Base-by-base conservation (phyloP, 1,139 yeast species). In the Magnusiomyces magnusii region DNA sequence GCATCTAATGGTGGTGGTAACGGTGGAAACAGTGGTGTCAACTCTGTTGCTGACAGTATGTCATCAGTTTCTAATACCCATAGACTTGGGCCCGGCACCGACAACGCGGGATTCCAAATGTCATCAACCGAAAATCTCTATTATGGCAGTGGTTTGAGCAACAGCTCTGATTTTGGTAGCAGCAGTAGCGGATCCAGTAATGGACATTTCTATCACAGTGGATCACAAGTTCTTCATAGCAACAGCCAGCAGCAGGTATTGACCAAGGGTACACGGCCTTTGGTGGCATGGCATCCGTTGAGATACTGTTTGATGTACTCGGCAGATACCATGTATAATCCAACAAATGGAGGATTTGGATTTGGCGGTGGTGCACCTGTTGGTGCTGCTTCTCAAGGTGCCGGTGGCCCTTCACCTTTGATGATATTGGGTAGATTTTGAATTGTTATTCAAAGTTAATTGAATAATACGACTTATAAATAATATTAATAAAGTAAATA, bases 251-350 rank as follows among this genome's bases (percentile, higher is more conserved):
- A 44, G 27, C 49, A 44, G 27, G 27, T 44, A 9, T 21, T 44
- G n/a, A 27, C 55, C 19, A 55, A 52, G 15, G 61, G 61, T 17
- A 61, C 61, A 10, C 62, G 64, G 36, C 70, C 69, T 1, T 56
- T 62, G 3, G 68, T 70, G 31, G 60, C 64, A 24, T 73, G 75
- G 74, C 70, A 70, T 51, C 76, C 76, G 3, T 55, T 66, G 24
- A 63, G 63, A 49, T 69, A 68, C 57, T 62, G 64, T 34, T 60
- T 73, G 7, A 25, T 39, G 28, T 52, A 27, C 21, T 52, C 55
- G 2, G 47, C 49, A 1, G 55, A 36, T 15, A 39, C 47, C 24
- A 24, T 41, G 36, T 42, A 27, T 24, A 25, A 23, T 25, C 31
- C 53, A n/a, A 13, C 17, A 17, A 50, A 25, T 31, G 53, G 53